Conservation (phyloP, 2,329 filamentous ascomycete genomes). For the Nemania serpens region DNA sequence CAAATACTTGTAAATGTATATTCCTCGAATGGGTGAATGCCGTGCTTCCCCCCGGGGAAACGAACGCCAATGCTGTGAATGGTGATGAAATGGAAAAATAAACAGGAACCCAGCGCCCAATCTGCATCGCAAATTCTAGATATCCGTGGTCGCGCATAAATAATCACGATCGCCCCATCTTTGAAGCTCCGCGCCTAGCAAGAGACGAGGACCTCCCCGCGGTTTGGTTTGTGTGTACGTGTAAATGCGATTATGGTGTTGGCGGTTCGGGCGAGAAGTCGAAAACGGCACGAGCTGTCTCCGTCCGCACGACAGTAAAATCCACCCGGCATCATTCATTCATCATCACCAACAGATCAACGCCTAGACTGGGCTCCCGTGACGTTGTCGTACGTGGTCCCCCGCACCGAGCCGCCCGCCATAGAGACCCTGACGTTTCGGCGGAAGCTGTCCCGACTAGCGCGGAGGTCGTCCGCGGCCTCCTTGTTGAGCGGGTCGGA, state of each 20-base stretch:
- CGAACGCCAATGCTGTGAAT: slow-evolving; percentile 30
- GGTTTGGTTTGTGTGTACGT: slow-evolving; percentile 5
- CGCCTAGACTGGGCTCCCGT: slow-evolving; percentile 13
- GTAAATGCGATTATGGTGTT: slow-evolving; percentile 21
- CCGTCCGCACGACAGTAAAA: neutral
- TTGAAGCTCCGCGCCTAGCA: slow-evolving; percentile 1
- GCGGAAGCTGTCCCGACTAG: slow-evolving; percentile 87
- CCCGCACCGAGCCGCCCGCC: slow-evolving; percentile 77
- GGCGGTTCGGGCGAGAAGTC: neutral
- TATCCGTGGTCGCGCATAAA: slow-evolving; percentile 12
- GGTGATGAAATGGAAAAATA: slow-evolving; percentile 9
- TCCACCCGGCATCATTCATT: neutral
- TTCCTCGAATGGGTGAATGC: slow-evolving; percentile 12
- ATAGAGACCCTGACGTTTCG: slow-evolving; percentile 86
- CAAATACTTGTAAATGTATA: neutral
- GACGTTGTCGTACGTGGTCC: slow-evolving; percentile 77
- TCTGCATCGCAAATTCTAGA: slow-evolving; percentile 20
- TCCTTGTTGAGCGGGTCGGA: slow-evolving; percentile 99
- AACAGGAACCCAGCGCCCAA: slow-evolving; percentile 16
- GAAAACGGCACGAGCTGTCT: neutral
- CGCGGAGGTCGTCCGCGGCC: slow-evolving; percentile 87
- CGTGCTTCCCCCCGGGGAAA: slow-evolving; percentile 7
- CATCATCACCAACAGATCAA: neutral
- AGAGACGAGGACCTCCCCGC: no score
- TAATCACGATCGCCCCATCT: neutral